Conservation (phyloP, 305 asterid genomes). For the Fraxinus paxiana region DNA sequence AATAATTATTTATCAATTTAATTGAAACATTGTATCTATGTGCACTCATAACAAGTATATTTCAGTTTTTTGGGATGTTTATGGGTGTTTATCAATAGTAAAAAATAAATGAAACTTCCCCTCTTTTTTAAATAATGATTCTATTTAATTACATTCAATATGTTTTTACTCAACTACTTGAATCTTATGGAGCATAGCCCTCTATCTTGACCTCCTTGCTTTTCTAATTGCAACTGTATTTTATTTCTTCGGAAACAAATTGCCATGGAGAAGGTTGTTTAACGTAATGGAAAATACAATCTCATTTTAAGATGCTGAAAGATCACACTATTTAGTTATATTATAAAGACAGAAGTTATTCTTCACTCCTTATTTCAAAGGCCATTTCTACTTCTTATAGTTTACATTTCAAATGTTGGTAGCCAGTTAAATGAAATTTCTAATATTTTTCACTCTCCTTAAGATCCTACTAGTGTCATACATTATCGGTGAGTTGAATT, state of each 20-base stretch:
- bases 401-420: neutral
- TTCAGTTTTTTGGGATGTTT: neutral
- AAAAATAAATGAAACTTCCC: neutral
- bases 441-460: neutral
- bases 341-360: neutral
- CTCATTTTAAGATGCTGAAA: neutral
- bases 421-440: neutral
- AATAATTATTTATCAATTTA: neutral
- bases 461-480: neutral
- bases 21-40: neutral
- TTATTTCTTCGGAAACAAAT: neutral
- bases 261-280: neutral
- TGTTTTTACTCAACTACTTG: neutral
- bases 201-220: neutral
- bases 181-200: neutral
- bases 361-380: neutral
- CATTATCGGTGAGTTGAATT: neutral
- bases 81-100: neutral
- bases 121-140: neutral
- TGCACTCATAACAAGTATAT: constrained; percentile 13
- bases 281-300: neutral
- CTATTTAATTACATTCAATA: neutral
- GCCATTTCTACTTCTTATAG: neutral
- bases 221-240: neutral
- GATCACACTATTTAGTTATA: neutral